Conservation (phyloP, 2,329 filamentous ascomycete genomes). For the Verticillium longisporum region DNA sequence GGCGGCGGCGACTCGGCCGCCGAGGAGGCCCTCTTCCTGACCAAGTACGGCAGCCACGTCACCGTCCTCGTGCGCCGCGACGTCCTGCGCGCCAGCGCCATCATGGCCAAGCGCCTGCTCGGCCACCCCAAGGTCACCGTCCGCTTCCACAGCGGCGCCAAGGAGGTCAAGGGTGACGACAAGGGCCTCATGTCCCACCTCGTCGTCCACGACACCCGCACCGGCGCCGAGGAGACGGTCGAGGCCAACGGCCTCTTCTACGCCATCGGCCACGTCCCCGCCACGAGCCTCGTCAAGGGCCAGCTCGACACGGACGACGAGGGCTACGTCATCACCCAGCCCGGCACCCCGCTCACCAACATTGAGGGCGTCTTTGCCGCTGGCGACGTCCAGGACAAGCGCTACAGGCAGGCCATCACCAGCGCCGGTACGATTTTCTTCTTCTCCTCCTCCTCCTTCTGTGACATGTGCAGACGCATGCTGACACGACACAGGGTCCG, state of each 20-base stretch:
- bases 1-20: conserved; percentile 95
- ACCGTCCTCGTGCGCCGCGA: conserved; percentile 88
- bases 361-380: conserved; percentile 91
- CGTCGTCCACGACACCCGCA: conserved; percentile 71
- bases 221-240: conserved; percentile 73
- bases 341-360: conserved; percentile 83
- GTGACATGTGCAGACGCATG: background rate
- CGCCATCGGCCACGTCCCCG: conserved; percentile 93
- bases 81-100: conserved; percentile 77
- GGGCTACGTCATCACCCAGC: conserved; percentile 83
- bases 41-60: conserved; percentile 94
- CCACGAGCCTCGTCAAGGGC: conserved; percentile 81
- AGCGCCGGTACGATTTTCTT: conserved; percentile 68
- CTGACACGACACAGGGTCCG: conserved; percentile 56
- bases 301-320: conserved; percentile 85
- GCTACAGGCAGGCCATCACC: conserved; percentile 94
- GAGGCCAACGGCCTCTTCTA: conserved; percentile 94
- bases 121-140: conserved; percentile 87
- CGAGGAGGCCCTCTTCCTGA: conserved; percentile 94
- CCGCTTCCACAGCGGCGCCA: conserved; percentile 73
- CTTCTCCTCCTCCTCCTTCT: no score
- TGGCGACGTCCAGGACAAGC: conserved; percentile 97
- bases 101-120: conserved; percentile 83
- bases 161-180: conserved; percentile 78
- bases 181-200: conserved; percentile 85